phyloP scores from a whole-genome alignment of 2,329 filamentous ascomycete species.

The Trichoderma lentiforme region DNA sequence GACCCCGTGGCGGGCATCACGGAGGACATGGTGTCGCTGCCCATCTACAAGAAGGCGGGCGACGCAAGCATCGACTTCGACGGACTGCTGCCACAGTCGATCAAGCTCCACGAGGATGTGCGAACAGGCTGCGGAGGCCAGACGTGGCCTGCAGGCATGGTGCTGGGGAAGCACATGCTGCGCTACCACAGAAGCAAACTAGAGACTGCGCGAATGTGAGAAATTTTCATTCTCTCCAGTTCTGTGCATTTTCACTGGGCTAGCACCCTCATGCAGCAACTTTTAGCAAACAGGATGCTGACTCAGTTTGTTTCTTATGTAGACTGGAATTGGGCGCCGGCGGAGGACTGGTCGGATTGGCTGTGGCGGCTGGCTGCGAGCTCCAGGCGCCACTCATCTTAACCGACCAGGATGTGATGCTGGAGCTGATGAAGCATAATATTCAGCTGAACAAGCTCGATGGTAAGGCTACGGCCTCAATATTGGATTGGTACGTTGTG shows the following conservation, averaged over 20 bases:
- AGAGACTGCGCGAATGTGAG: constrained; percentile 68
- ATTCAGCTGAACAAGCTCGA: constrained; percentile 74
- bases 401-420: constrained; percentile 86
- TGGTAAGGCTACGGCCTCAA: constrained; percentile 58
- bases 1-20: constrained; percentile 48
- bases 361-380: constrained; percentile 55
- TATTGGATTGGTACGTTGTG: constrained; percentile 73
- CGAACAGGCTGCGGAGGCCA: constrained; percentile 87
- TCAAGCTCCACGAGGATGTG: constrained; percentile 81
- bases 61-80: constrained; percentile 62
- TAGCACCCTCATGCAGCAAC: not conserved
- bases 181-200: constrained; percentile 65
- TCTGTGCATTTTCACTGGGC: not conserved
- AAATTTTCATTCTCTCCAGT: constrained; percentile 25
- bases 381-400: constrained; percentile 61
- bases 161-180: constrained; percentile 82
- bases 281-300: not conserved
- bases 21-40: constrained; percentile 57
- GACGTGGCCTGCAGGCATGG: constrained; percentile 91
- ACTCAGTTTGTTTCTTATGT: not conserved
- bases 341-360: constrained; percentile 77
- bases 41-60: constrained; percentile 53
- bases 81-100: constrained; percentile 64
- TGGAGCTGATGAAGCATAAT: constrained; percentile 81
- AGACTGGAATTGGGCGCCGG: constrained; percentile 92